A percentile compares a stretch with the other conserved stretches of the same genome.
These are phyloP conservation scores for Aureobasidium sp. DNA, from an alignment of 2,329 filamentous ascomycete genomes.

Conservation along the genomic window DNA sequence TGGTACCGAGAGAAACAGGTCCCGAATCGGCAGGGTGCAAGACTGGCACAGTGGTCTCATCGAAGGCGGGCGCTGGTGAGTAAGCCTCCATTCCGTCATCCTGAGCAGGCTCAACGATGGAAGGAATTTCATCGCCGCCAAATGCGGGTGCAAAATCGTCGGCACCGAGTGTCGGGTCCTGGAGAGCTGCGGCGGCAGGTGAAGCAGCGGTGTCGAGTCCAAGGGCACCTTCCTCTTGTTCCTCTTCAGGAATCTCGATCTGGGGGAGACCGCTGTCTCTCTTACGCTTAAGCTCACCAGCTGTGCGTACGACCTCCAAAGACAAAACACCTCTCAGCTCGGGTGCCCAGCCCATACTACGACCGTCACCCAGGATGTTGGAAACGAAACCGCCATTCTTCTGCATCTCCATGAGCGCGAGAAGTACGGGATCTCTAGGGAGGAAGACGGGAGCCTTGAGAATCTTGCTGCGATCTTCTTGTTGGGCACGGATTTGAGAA, in stretches of 20 bases:
- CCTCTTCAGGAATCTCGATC: conserved; percentile 59
- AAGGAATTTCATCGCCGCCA: conserved; percentile 23
- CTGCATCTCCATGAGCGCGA: conserved; percentile 87
- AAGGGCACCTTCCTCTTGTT: conserved; percentile 44
- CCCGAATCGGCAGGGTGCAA: conserved; percentile 78
- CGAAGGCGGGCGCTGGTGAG: conserved; percentile 53
- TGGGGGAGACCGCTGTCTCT: conserved; percentile 81
- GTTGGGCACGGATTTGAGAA: conserved; percentile 75
- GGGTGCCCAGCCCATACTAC: conserved; percentile 76
- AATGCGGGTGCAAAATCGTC: conserved; percentile 28
- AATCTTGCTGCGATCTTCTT: conserved; percentile 79
- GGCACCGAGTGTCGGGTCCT: conserved; percentile 23
- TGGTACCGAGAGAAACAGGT: conserved; percentile 82
- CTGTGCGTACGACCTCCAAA: conserved; percentile 67
- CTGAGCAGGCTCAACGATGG: conserved; percentile 33
- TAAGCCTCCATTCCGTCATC: conserved; percentile 26
- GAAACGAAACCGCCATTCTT: conserved; percentile 84
- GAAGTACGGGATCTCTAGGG: conserved; percentile 75
- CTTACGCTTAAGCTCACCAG: conserved; percentile 85
- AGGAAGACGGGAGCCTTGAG: conserved; percentile 76
- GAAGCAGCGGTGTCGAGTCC: conserved; percentile 32
- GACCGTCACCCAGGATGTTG: conserved; percentile 74
- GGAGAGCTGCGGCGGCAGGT: conserved; percentile 22
- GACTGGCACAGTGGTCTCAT: conserved; percentile 68
- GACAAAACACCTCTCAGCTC: conserved; percentile 91